These are phyloP conservation scores for Haplosporangium gracile DNA, from an alignment of 192 early-diverging fungal species.

Conservation along the genomic window DNA sequence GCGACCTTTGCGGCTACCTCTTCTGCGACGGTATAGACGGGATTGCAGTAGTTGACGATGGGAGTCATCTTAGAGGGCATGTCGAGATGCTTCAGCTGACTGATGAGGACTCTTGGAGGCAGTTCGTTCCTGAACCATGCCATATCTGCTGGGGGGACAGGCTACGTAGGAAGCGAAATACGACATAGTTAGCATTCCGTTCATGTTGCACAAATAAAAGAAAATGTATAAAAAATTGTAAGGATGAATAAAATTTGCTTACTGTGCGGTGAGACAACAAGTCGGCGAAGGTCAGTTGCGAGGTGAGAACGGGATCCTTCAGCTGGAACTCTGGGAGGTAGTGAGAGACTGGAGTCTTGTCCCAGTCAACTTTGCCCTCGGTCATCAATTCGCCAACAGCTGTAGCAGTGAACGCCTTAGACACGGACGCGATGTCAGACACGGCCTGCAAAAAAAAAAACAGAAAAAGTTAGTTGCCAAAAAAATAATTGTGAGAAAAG, in stretches of 20 bases:
- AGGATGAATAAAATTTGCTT: neutral
- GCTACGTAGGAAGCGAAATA: conserved; percentile 4
- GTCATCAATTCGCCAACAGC: conserved; percentile 39
- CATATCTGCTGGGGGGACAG: neutral
- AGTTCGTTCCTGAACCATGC: conserved; percentile 14
- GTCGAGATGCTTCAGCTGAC: conserved; percentile 11
- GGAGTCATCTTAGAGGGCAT: neutral
- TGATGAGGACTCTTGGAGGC: conserved; percentile 12
- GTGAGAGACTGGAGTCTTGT: conserved; percentile 29
- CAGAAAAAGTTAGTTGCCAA: too few relatives aligned
- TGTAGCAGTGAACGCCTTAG: conserved; percentile 41
- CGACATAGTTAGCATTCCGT: neutral
- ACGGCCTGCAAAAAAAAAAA: neutral
- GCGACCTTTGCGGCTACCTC: conserved; percentile 36
- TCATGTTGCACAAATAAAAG: neutral
- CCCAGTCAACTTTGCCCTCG: conserved; percentile 40
- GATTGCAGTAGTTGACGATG: conserved; percentile 6
- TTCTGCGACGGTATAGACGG: conserved; percentile 29
- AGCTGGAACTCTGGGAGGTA: conserved; percentile 32
- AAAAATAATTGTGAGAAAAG: neutral
- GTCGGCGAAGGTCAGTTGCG: conserved; percentile 22
- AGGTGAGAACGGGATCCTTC: conserved; percentile 5
- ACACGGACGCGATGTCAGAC: conserved; percentile 30
- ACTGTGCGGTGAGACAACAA: conserved; percentile 40
- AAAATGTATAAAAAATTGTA: neutral